These are phyloP conservation scores for Buddleja alternifolia DNA, from an alignment of 257 asterid species.

Conservation along the genomic window DNA sequence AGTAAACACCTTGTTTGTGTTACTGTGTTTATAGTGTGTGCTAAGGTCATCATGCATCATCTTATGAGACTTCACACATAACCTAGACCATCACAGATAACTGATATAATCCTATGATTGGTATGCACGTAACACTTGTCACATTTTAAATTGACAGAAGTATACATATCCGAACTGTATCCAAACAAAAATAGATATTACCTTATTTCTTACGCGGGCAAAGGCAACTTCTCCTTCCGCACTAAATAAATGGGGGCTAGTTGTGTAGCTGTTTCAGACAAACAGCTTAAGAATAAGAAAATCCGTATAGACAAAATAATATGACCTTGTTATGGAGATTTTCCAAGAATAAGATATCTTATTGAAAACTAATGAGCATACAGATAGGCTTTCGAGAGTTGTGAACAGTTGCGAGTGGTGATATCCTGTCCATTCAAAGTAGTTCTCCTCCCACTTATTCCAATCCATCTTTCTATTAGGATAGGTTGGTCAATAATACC, in stretches of 20 bases:
- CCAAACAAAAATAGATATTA: slow-evolving; percentile 28
- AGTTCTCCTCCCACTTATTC: slow-evolving; percentile 74
- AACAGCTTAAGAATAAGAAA: slow-evolving; percentile 14
- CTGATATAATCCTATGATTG: slow-evolving; percentile 5
- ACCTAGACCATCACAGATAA: neutral
- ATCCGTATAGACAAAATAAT: neutral
- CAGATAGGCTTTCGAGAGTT: slow-evolving; percentile 87
- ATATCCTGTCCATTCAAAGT: slow-evolving; percentile 80
- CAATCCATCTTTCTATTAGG: slow-evolving; percentile 94
- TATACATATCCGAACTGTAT: slow-evolving; percentile 24
- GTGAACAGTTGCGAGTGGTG: slow-evolving; percentile 74
- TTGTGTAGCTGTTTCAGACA: slow-evolving; percentile 73
- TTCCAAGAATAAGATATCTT: neutral
- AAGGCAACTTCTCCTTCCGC: slow-evolving; percentile 89
- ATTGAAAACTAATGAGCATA: slow-evolving; percentile 36
- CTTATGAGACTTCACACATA: neutral
- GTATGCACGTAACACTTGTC: neutral
- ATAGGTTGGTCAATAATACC: slow-evolving; percentile 96
- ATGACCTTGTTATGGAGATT: slow-evolving; percentile 7
- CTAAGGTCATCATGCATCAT: slow-evolving; percentile 4
- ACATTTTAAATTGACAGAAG: neutral
- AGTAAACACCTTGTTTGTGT: neutral
- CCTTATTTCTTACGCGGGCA: slow-evolving; percentile 85
- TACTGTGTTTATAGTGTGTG: neutral
- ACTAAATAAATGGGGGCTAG: slow-evolving; percentile 94